These are phyloP conservation scores for Andrographis paniculata DNA, from an alignment of 305 asterid species.

Conservation along the genomic window DNA sequence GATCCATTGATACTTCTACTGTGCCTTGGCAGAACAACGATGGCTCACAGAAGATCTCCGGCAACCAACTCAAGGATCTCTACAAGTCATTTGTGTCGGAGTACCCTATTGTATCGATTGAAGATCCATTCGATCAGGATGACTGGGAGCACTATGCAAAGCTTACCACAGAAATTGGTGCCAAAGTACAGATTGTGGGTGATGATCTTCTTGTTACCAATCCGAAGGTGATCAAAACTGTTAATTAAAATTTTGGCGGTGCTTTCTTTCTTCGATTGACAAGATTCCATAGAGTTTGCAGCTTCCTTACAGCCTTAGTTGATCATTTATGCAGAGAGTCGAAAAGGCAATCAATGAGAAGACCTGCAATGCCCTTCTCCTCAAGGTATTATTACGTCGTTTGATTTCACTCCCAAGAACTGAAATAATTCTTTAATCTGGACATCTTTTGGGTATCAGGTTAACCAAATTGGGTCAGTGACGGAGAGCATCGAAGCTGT, in stretches of 20 bases:
- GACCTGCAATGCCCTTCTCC: conserved; percentile 92
- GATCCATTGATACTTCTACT: background rate
- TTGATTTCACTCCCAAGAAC: too few species aligned
- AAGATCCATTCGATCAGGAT: conserved; percentile 97
- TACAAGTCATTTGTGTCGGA: conserved; percentile 80
- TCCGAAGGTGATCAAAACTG: conserved; percentile 53
- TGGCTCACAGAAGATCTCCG: conserved; percentile 74
- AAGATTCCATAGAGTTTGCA: background rate
- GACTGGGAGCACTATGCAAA: conserved; percentile 90
- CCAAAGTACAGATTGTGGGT: conserved; percentile 85
- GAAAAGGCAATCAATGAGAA: conserved; percentile 85
- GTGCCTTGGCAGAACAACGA: conserved; percentile 52
- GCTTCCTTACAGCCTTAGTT: conserved; percentile 7
- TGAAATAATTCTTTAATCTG: too few species aligned
- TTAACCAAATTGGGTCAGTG: conserved; percentile 95
- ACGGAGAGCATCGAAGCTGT: conserved; percentile 98
- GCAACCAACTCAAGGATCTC: conserved; percentile 81
- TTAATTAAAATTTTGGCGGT: background rate
- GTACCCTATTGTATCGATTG: conserved; percentile 93
- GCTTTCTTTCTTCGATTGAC: background rate
- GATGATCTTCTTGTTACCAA: conserved; percentile 94
- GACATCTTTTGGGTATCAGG: conserved; percentile 33
- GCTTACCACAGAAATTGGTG: conserved; percentile 59
- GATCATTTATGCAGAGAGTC: conserved; percentile 53
- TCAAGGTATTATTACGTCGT: conserved; percentile 47